Evolutionary conservation across 257 asterid genomes (phyloP).

Genomic region (Ligustrum vulgare): DNA sequence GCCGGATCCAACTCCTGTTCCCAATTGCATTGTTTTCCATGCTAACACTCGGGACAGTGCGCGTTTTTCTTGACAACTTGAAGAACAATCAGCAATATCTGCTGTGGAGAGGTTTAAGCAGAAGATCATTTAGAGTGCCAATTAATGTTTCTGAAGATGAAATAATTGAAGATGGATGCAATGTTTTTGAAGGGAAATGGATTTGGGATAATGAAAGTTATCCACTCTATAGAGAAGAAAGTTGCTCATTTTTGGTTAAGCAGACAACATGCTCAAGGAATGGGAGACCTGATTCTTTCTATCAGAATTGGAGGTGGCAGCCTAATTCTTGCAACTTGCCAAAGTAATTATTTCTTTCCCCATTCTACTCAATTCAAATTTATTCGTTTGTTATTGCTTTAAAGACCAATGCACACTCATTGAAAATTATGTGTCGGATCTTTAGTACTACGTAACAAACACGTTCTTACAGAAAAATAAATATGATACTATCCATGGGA

Average conservation of each 20-base stretch:
- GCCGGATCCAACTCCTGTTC: constrained; percentile 48
- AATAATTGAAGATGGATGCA: constrained; percentile 61
- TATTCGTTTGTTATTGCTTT: background rate
- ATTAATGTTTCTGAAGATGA: constrained; percentile 61
- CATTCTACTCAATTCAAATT: background rate
- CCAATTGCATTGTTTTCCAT: constrained; percentile 58
- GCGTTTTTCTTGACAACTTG: constrained; percentile 48
- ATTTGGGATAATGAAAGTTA: constrained; percentile 56
- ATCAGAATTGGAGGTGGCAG: constrained; percentile 94
- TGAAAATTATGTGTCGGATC: background rate
- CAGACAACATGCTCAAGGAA: constrained; percentile 77
- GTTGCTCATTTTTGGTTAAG: constrained; percentile 70
- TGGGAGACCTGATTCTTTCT: constrained; percentile 77
- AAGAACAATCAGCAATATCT: constrained; percentile 40
- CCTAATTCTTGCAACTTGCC: constrained; percentile 78
- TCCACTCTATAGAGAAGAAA: constrained; percentile 72
- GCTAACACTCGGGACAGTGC: constrained; percentile 56
- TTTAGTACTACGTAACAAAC: no score
- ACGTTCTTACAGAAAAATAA: no score
- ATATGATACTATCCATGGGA: no score
- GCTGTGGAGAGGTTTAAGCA: constrained; percentile 27
- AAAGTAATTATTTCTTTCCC: constrained; percentile 38
- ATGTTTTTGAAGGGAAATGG: constrained; percentile 80
- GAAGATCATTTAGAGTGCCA: constrained; percentile 34
- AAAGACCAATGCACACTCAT: background rate